Conservation (phyloP, 768 basidiomycete genomes). For the Tephrocybe sp. region DNA sequence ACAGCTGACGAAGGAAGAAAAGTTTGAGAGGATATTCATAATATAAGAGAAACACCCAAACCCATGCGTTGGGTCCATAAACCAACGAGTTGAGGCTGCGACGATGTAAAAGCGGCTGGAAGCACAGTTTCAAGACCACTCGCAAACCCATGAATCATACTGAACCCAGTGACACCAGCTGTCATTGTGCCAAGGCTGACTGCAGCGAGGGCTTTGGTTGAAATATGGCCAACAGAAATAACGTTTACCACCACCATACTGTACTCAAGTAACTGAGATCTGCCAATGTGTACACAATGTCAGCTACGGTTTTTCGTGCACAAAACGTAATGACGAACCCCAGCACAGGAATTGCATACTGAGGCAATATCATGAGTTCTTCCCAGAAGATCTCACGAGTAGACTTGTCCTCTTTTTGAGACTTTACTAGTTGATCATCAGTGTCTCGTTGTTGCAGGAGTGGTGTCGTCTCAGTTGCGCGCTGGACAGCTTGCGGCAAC, state of each 20-base stretch:
- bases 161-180: constrained; percentile 28
- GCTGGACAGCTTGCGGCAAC: not conserved
- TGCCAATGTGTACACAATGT: not conserved
- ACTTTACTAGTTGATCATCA: not conserved
- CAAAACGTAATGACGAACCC: constrained; percentile 1
- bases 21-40: no score
- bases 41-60: constrained; percentile 18
- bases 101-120: constrained; percentile 76
- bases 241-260: constrained; percentile 64
- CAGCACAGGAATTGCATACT: constrained; percentile 11
- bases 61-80: constrained; percentile 70
- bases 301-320: no score
- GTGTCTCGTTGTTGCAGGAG: not conserved
- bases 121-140: constrained; percentile 71
- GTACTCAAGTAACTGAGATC: constrained; percentile 55
- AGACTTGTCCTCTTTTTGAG: constrained; percentile 1
- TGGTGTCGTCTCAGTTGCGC: not conserved
- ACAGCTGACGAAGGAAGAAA: not conserved
- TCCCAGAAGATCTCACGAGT: constrained; percentile 19
- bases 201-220: constrained; percentile 68
- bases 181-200: constrained; percentile 51
- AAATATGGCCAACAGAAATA: constrained; percentile 72
- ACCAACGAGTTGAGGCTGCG: constrained; percentile 28
- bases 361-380: constrained; percentile 10
- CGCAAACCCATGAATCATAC: constrained; percentile 54